Evolutionary conservation across 805 yeast genomes (phyloP), one percentile per base, ranked within the genome.

Genomic region (Wickerhamiella sorbophila): DNA sequence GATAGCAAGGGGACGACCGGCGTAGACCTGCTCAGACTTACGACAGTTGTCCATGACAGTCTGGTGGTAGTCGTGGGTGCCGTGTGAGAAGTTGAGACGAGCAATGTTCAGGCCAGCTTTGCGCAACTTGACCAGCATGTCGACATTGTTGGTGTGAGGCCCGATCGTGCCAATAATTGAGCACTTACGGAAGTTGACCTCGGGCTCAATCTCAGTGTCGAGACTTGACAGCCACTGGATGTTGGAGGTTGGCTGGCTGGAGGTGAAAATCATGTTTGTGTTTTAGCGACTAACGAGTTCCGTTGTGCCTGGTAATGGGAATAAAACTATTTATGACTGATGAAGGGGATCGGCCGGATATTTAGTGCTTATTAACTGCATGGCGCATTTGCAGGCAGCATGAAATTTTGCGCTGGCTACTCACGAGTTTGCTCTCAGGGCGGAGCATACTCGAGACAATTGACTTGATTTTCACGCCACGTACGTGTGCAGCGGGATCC

Each of bases 51-150:
- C 96, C 64, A 91, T 71, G 58, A 91, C 98, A 49, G 84, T 70
- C 70, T 87, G 95, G 69, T 91, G 98, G 77, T 91, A 91, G 59
- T 87, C 96, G 70, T 91, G 79, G 40, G 95, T 75, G 58, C 98
- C 98, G 72, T 91, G 98, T 53, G 95, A 84, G 72, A 91, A 91
- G 79, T 91, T 91, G 96, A 91, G 86, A 65, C 98, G 82, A 43
- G 85, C 97, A 62, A 91, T 84, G 77, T 88, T 91, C 56, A 91
- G 74, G 62, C 98, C 98, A 49, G 96, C 95, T 68, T 85, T 83
- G 74, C 98, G 81, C 61, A 91, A 75, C 63, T 76, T 74, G 57
- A 78, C 84, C 60, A 91, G 69, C 53, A 74, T 72, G 61, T 87
- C 95, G 52, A 79, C 87, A 56, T 70, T 65, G 77, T 91, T 91